A percentile compares a stretch with the other conserved stretches of the same genome.
phyloP scores from a whole-genome alignment of 768 basidiomycete genomes.

The Tulasnella sp. region DNA sequence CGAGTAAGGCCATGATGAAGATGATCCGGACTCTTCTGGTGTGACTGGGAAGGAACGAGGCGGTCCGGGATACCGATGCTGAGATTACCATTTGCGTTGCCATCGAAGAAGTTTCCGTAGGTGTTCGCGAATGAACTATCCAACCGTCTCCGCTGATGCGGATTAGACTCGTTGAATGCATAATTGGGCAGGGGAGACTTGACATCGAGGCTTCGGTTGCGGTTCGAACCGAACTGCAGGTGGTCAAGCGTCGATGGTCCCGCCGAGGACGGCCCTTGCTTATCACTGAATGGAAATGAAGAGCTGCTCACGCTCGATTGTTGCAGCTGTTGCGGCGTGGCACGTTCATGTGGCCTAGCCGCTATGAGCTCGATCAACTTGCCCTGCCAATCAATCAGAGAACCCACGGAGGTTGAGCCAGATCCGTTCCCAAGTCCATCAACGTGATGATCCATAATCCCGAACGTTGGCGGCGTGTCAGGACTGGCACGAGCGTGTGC shows the following conservation, averaged over 20 bases:
- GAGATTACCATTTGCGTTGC: too few relatives aligned
- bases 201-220: neutral
- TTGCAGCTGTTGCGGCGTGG: neutral
- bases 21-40: too few relatives aligned
- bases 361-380: conserved; percentile 35
- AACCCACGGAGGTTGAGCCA: conserved; percentile 33
- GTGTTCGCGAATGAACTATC: conserved; percentile 6
- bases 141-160: conserved; percentile 21
- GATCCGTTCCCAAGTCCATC: neutral
- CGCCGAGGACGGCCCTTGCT: conserved; percentile 10
- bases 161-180: conserved; percentile 15
- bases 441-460: too few relatives aligned
- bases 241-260: neutral
- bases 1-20: too few relatives aligned
- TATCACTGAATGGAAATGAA: too few relatives aligned
- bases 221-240: neutral
- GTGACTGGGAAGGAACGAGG: too few relatives aligned
- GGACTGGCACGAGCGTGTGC: too few relatives aligned
- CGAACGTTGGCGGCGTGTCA: too few relatives aligned
- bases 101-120: too few relatives aligned
- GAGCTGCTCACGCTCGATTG: too few relatives aligned
- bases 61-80: too few relatives aligned
- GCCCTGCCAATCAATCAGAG: conserved; percentile 80
- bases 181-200: neutral
- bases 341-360: neutral